Base-by-base conservation (phyloP, 305 asterid genomes). In the Fraxinus floribunda region DNA sequence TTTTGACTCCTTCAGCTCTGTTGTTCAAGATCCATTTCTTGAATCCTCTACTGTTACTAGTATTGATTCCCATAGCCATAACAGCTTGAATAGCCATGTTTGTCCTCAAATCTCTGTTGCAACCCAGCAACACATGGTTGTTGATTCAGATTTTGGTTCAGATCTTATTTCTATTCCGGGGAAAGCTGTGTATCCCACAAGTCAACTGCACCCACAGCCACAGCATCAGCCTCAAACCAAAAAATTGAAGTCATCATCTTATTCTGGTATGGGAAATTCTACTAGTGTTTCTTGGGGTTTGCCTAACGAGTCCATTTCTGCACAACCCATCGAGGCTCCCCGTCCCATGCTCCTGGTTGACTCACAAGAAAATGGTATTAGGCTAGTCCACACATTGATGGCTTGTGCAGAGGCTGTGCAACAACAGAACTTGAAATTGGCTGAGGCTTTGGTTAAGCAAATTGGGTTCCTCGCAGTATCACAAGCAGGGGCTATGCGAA, bases 341-440 rank as follows among this genome's bases (percentile, higher is more conserved):
- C 83, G 90, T 83, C 93, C 93, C 1, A 84, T 91, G 2, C 87
- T 93, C 39, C 88, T 92, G 9, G 91, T 90, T 26, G 97, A 93
- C 89, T 88, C 97, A 8, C 97, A 95, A 89, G 98, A 91, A 62
- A 93, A 91, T 88, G 98, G 98, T 0, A 82, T 95, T 34, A 60
- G 96, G 5, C 92, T 95, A 36, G 98, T 95, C 0, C 98, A 93
- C 78, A 83, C 95, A 4, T 78, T 95, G 38, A 89, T 92, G 98
- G 97, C 97, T 0, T 95, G 98, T 38, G 98, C 97, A 0, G 97
- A 92, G 78, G 98, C 97, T 8, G 90, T 93, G 3, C 94, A 95
- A 76, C 90, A 84, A 11, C 94, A 89, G 83, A 86, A 95, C 44
- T 77, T 91, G 55, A 91, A 88, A 26, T 41, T 93, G 15, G 98